Evolutionary conservation across 306 rosid genomes (phyloP).

Genomic region (Trifolium dubium): DNA sequence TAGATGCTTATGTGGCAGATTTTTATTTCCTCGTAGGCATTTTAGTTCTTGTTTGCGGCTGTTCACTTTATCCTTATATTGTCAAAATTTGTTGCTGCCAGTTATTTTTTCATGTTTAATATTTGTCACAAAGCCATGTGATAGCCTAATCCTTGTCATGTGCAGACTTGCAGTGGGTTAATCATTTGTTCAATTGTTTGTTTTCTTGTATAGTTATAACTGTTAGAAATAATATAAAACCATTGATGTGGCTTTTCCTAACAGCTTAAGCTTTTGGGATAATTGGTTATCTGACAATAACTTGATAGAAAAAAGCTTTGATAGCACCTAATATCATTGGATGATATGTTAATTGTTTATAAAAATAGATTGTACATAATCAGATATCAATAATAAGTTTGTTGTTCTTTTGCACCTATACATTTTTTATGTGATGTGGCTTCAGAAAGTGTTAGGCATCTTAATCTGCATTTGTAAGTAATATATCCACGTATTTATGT

Average conservation of each 20-base stretch:
- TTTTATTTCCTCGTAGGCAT: constrained; percentile 21
- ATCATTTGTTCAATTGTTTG: neutral
- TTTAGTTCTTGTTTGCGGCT: constrained; percentile 20
- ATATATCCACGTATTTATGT: constrained; percentile 42
- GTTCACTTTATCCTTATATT: neutral
- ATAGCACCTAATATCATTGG: constrained; percentile 9
- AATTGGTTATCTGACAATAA: too few species aligned
- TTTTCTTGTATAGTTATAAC: neutral
- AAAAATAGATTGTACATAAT: constrained; percentile 28
- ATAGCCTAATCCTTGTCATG: neutral
- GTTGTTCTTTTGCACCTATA: constrained; percentile 2
- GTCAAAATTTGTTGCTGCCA: constrained; percentile 9
- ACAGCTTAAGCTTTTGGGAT: too few species aligned
- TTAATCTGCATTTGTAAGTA: constrained; percentile 26
- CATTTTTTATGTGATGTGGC: constrained; percentile 28
- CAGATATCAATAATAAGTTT: constrained; percentile 9
- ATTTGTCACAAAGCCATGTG: constrained; percentile 2
- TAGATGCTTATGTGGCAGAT: neutral
- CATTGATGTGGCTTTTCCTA: too few species aligned
- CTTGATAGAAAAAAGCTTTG: too few species aligned
- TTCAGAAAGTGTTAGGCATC: constrained; percentile 15
- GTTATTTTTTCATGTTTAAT: constrained; percentile 3
- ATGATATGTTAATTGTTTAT: constrained; percentile 9
- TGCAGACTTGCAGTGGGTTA: neutral
- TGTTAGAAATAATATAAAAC: too few species aligned